These are phyloP conservation scores for Hypoxylon sp. DNA, from an alignment of 2,329 filamentous ascomycete species.

Conservation along the genomic window DNA sequence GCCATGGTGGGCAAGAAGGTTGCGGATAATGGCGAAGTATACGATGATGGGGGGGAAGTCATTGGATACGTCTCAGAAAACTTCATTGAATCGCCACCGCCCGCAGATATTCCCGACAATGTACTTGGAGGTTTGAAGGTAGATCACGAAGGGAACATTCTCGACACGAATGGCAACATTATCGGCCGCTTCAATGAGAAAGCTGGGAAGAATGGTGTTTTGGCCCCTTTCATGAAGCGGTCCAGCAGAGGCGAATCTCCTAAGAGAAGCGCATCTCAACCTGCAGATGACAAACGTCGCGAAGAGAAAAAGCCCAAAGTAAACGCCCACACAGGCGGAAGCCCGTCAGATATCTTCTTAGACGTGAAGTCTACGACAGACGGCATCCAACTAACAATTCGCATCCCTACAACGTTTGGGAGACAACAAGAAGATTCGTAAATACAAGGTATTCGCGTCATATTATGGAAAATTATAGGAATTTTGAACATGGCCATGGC, in stretches of 20 bases:
- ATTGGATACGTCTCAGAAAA: conserved; percentile 63
- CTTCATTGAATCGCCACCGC: conserved; percentile 51
- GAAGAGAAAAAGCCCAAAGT: conserved; percentile 49
- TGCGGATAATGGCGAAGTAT: conserved; percentile 62
- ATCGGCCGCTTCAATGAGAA: conserved; percentile 65
- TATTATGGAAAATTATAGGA: background rate
- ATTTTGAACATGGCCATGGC: background rate
- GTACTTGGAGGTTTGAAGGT: conserved; percentile 58
- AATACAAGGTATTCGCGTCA: background rate
- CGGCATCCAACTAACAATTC: conserved; percentile 70
- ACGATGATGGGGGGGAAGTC: conserved; percentile 60
- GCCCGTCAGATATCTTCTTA: conserved; percentile 68
- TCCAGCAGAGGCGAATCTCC: conserved; percentile 12
- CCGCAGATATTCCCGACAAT: conserved; percentile 47
- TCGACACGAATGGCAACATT: conserved; percentile 62
- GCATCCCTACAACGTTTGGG: conserved; percentile 70
- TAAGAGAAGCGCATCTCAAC: conserved; percentile 29
- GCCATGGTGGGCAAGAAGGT: conserved; percentile 68
- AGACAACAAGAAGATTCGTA: conserved; percentile 47
- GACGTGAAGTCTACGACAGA: conserved; percentile 71
- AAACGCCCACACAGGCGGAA: conserved; percentile 58
- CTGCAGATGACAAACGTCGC: conserved; percentile 45
- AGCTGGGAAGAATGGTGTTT: conserved; percentile 37
- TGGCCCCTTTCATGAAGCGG: conserved; percentile 39
- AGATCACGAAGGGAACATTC: conserved; percentile 63